A percentile compares a stretch with the other conserved stretches of the same genome.
Evolutionary conservation across 331 rosid genomes (phyloP).

Genomic region (Pyracantha coccinea): DNA sequence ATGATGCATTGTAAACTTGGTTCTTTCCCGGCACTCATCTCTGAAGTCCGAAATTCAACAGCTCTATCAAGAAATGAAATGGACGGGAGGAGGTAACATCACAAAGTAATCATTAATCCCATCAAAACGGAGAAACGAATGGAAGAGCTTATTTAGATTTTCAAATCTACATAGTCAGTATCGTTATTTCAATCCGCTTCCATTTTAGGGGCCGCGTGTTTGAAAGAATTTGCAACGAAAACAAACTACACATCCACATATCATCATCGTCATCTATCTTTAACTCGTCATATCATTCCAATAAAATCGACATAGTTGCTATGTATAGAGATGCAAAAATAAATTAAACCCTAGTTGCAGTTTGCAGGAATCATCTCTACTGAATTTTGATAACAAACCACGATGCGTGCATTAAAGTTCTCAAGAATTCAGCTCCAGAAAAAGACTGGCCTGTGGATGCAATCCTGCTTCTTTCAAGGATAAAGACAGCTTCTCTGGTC

Average conservation of each 20-base stretch:
- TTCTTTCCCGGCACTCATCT: not conserved
- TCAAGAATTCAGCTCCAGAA: constrained; percentile 44
- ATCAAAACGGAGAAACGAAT: not conserved
- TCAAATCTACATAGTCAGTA: not conserved
- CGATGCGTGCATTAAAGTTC: not conserved
- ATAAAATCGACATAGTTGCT: not conserved
- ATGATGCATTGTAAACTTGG: not conserved
- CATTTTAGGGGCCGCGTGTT: not conserved
- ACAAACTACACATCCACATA: constrained; percentile 4
- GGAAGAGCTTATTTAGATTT: not conserved
- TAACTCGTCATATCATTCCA: constrained; percentile 9
- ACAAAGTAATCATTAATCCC: not conserved
- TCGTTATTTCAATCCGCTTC: not conserved
- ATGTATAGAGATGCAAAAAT: not conserved
- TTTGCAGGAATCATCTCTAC: constrained; percentile 1
- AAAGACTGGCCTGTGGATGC: constrained; percentile 79
- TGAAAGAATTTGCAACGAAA: not conserved
- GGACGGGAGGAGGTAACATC: not conserved
- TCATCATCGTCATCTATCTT: not conserved
- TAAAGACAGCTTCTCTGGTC: constrained; percentile 46
- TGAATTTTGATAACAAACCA: not conserved
- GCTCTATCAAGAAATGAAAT: not conserved
- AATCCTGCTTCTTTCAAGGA: constrained; percentile 92
- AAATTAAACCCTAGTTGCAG: constrained; percentile 1
- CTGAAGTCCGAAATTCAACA: not conserved